These are phyloP conservation scores for Begonia loranthoides DNA, from an alignment of 306 rosid genomes.

Conservation along the genomic window DNA sequence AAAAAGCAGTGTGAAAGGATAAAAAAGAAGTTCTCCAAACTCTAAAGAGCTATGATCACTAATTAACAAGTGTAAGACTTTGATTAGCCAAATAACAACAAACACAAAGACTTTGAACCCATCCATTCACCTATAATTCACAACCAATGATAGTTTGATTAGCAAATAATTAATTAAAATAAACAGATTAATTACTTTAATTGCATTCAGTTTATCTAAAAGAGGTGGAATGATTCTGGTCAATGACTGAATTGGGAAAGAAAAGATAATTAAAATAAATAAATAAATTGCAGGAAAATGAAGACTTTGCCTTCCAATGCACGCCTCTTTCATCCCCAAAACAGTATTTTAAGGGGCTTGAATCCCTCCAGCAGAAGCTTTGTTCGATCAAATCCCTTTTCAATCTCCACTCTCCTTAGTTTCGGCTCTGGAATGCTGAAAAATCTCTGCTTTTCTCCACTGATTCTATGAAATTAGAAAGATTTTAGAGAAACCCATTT, in stretches of 20 bases:
- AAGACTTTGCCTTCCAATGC: slow-evolving; percentile 25
- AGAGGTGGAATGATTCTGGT: slow-evolving; percentile 39
- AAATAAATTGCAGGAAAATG: slow-evolving; percentile 1
- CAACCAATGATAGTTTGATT: background rate
- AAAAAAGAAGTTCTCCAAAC: too few relatives aligned
- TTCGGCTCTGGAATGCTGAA: too few relatives aligned
- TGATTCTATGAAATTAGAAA: background rate
- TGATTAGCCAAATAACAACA: slow-evolving; percentile 10
- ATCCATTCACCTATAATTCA: slow-evolving; percentile 1
- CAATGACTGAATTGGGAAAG: slow-evolving; percentile 4
- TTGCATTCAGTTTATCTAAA: slow-evolving; percentile 21
- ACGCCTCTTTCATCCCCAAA: slow-evolving; percentile 31
- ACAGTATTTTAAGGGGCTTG: slow-evolving; percentile 29
- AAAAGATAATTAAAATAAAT: slow-evolving; percentile 15
- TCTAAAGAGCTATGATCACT: too few relatives aligned
- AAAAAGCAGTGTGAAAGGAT: too few relatives aligned
- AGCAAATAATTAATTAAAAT: slow-evolving; percentile 3
- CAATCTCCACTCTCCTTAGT: background rate
- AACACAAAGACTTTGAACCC: slow-evolving; percentile 10
- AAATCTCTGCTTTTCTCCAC: too few relatives aligned
- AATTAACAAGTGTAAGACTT: slow-evolving; percentile 2
- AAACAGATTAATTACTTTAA: slow-evolving; percentile 9
- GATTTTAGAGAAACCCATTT: slow-evolving; percentile 9
- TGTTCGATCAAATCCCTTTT: too few relatives aligned
- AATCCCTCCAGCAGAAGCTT: slow-evolving; percentile 16